Conservation (phyloP, 2,329 filamentous ascomycete species). For the Trichoderma polysporum region DNA sequence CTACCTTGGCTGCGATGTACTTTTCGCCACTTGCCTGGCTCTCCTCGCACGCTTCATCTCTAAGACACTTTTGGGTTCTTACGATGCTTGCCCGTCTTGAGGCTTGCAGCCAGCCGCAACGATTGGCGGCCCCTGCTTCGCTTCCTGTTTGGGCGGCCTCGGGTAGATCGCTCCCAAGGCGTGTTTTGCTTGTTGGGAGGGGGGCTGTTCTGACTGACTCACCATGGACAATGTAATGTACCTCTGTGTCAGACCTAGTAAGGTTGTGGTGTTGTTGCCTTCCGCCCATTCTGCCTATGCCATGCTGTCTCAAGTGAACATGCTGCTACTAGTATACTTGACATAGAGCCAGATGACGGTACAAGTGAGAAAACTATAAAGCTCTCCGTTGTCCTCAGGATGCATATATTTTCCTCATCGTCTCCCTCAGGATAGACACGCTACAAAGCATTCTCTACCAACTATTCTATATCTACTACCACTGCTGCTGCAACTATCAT, state of each 20-base stretch:
- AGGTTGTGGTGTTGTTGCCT: neutral
- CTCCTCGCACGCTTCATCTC: neutral
- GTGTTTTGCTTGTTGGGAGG: neutral
- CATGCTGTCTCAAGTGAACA: neutral
- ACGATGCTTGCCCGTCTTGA: neutral
- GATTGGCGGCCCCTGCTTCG: conserved; percentile 6
- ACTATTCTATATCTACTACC: neutral
- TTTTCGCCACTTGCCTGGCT: conserved; percentile 3
- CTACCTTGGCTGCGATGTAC: neutral
- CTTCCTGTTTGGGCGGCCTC: neutral
- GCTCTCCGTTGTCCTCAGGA: neutral
- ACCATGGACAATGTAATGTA: neutral
- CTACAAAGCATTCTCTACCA: neutral
- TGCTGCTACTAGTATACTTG: neutral
- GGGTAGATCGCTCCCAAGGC: conserved; percentile 6
- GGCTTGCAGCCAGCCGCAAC: neutral
- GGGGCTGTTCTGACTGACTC: neutral
- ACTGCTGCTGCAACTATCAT: neutral
- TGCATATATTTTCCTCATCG: neutral
- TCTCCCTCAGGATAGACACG: neutral
- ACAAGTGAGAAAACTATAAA: neutral
- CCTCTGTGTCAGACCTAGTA: conserved; percentile 15
- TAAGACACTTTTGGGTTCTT: neutral
- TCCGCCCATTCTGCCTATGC: neutral
- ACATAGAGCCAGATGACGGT: neutral